A percentile compares a stretch with the other conserved stretches of the same genome.
These are phyloP conservation scores for Pulveroboletus sp. DNA, from an alignment of 768 basidiomycete species.

Conservation along the genomic window DNA sequence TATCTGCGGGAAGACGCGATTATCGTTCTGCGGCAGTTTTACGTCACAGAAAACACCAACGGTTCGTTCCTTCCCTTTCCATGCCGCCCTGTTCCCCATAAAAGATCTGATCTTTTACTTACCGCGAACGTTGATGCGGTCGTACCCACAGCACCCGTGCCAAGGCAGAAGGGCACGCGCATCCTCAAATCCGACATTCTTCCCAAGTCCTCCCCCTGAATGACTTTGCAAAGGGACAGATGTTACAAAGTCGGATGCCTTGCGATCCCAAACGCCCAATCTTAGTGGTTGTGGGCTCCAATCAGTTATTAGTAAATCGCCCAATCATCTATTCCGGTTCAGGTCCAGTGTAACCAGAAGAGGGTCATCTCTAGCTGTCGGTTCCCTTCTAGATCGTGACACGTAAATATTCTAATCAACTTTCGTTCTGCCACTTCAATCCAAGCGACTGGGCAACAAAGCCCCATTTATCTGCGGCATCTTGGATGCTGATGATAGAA, in stretches of 20 bases:
- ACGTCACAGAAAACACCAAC: conserved; percentile 88
- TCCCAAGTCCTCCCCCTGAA: conserved; percentile 9
- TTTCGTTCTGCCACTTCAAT: conserved; percentile 32
- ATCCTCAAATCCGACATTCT: conserved; percentile 79
- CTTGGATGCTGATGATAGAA: conserved; percentile 53
- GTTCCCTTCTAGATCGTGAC: too few species aligned
- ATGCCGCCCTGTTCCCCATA: neutral
- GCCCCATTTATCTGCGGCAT: conserved; percentile 72
- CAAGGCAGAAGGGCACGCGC: conserved; percentile 82
- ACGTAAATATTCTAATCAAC: conserved; percentile 4
- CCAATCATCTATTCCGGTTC: neutral
- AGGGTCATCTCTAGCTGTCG: neutral
- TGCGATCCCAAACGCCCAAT: neutral
- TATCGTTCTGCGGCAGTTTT: conserved; percentile 80
- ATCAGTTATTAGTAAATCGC: neutral
- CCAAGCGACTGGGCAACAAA: conserved; percentile 69
- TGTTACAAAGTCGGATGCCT: neutral
- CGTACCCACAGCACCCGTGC: conserved; percentile 65
- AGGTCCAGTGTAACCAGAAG: neutral
- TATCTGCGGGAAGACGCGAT: conserved; percentile 81
- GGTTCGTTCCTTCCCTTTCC: conserved; percentile 44
- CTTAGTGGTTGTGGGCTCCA: neutral
- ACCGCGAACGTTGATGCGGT: conserved; percentile 9
- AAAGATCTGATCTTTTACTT: neutral
- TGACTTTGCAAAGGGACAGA: neutral